Base-by-base conservation (phyloP, 2,329 filamentous ascomycete genomes). In the Tolypocladium paradoxum region DNA sequence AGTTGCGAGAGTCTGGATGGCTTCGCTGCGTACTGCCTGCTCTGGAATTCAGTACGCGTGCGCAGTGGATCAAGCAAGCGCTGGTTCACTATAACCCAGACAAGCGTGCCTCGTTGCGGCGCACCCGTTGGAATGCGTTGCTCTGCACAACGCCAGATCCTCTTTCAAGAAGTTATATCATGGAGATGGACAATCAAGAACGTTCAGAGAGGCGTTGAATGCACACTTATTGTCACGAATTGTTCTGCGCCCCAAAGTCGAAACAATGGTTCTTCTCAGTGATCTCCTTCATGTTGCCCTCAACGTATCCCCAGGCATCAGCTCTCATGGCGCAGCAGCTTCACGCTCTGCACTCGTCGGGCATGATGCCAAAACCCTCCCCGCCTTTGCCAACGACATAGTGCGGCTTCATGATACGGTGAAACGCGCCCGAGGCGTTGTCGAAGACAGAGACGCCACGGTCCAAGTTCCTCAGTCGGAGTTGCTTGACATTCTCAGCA, bases 61-160 rank as follows among this genome's bases (percentile, higher is more conserved):
- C 6, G 48, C 27, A 49, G 35, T 38, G 48, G 48, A 49, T 49
- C 34, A n/a, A n/a, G 22, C 34, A 36, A 49, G 31, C 20, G 47
- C 33, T 48, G 20, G 33, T 18, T 49, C 33, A 36, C 20, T 18
- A 37, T 18, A 31, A 27, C 31, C 18, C n/a, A 18, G 20, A 24
- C 33, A 48, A 18, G 33, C 5, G 20, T 24, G 31, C 18, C 9
- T 40, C 35, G 52, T 53, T 50, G 50, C 49, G 33, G 34, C 55
- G 43, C 51, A 54, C 49, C 53, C 43, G 54, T 55, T 63, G 66
- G 66, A 68, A 69, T 68, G 66, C 55, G 62, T 66, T 64, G 62
- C 65, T 67, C 62, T 61, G 46, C 56, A 54, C 60, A 56, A 66
- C 65, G 40, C 31, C 35, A 14, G 47, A 51, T 22, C 18, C 43